Percentiles rank a stretch among this genome's conserved stretches.
phyloP scores from a whole-genome alignment of 2,329 filamentous ascomycete genomes.

The Alternaria hordeiaustralica region DNA sequence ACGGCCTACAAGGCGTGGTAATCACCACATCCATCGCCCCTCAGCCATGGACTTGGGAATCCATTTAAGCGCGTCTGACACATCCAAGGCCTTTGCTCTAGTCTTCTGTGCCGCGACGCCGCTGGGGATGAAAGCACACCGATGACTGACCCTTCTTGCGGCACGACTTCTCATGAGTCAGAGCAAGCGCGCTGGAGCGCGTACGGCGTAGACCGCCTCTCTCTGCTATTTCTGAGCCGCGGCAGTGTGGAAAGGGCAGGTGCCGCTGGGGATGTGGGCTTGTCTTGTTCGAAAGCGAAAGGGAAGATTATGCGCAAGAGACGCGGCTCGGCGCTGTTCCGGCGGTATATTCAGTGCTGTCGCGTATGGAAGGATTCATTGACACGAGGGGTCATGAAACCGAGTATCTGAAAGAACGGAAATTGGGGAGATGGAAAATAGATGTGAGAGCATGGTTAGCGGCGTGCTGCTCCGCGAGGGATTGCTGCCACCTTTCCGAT shows the following conservation, averaged over 20 bases:
- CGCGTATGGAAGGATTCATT: background rate
- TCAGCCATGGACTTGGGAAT: background rate
- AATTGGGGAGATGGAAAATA: background rate
- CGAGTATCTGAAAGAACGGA: background rate
- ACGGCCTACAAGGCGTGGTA: background rate
- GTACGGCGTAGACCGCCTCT: background rate
- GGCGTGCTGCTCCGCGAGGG: background rate
- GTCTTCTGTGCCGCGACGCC: background rate
- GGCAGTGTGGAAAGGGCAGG: background rate
- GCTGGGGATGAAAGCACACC: background rate
- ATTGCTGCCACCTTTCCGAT: background rate
- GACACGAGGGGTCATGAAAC: background rate
- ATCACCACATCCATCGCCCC: background rate
- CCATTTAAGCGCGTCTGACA: background rate
- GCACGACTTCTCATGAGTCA: background rate
- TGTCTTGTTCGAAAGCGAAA: background rate
- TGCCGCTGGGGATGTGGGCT: background rate
- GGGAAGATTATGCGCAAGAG: background rate
- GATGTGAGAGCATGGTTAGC: background rate
- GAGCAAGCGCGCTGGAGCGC: background rate
- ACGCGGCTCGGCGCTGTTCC: slow-evolving; percentile 1
- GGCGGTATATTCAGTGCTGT: background rate
- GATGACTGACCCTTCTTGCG: background rate
- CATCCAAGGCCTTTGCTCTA: background rate
- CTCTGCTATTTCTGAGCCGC: background rate